These are phyloP conservation scores for Yarrowia sp. DNA, from an alignment of 805 yeast genomes.

Conservation along the genomic window DNA sequence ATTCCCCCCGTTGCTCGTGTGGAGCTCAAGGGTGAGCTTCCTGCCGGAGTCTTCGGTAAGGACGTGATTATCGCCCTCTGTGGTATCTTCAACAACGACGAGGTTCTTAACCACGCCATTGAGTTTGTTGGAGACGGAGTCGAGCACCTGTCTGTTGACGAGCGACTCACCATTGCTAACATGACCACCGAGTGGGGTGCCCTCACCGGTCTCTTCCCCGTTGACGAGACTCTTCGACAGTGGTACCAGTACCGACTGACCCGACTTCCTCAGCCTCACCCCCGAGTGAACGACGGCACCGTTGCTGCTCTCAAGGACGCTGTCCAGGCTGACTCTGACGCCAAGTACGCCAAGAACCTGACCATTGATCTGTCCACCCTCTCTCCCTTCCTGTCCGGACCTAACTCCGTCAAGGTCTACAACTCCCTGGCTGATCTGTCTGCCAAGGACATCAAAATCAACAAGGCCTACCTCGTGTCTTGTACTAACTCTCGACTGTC, in stretches of 20 bases:
- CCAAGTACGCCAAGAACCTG: conserved; percentile 84
- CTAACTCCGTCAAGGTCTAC: conserved; percentile 92
- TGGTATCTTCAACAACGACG: conserved; percentile 86
- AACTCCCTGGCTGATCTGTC: conserved; percentile 74
- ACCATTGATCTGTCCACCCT: conserved; percentile 74
- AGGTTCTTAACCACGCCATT: conserved; percentile 88
- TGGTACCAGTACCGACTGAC: conserved; percentile 70
- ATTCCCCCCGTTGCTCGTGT: conserved; percentile 98
- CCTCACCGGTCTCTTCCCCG: conserved; percentile 94
- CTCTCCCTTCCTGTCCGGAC: conserved; percentile 91
- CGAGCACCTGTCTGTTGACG: conserved; percentile 66
- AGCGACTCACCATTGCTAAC: conserved; percentile 88
- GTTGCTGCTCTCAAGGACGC: conserved; percentile 51
- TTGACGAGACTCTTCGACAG: conserved; percentile 69
- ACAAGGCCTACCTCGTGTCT: conserved; percentile 96
- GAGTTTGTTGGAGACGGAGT: conserved; percentile 87
- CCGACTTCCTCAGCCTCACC: conserved; percentile 66
- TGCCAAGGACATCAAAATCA: conserved; percentile 65
- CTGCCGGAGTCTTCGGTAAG: conserved; percentile 88
- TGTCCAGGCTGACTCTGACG: conserved; percentile 64
- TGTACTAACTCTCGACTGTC: conserved; percentile 94
- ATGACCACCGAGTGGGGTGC: conserved; percentile 99
- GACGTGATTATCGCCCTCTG: conserved; percentile 96
- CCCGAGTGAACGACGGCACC: conserved; percentile 68
- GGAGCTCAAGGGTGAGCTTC: conserved; percentile 75